phyloP scores from a whole-genome alignment of 2,329 filamentous ascomycete genomes.

The Cercospora zeae-maydis region DNA sequence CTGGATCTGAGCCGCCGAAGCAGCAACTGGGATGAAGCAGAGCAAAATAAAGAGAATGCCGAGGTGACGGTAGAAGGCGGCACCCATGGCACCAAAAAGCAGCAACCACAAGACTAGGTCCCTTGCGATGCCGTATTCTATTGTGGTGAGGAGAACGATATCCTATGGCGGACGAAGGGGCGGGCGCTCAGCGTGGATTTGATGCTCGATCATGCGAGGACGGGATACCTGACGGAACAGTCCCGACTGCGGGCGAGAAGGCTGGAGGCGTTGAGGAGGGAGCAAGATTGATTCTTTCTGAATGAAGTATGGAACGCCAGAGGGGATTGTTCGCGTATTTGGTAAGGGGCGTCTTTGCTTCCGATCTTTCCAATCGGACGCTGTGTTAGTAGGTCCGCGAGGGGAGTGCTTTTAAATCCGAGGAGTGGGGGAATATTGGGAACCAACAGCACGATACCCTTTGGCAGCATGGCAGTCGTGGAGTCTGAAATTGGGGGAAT shows the following conservation, averaged over 20 bases:
- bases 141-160: not conserved
- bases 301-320: not conserved
- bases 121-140: conserved; percentile 6
- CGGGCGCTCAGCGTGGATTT: conserved; percentile 3
- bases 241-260: not conserved
- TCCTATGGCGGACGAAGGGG: not conserved
- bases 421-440: not conserved
- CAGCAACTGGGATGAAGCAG: conserved; percentile 20
- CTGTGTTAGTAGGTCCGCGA: not conserved
- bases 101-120: conserved; percentile 13
- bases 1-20: conserved; percentile 20
- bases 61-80: not conserved
- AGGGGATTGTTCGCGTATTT: not conserved
- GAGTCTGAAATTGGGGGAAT: not conserved
- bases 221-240: conserved; percentile 1
- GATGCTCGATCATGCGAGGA: not conserved
- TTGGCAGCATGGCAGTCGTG: not conserved
- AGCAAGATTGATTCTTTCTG: not conserved
- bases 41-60: conserved; percentile 13
- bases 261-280: not conserved
- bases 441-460: not conserved
- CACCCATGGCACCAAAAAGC: conserved; percentile 3
- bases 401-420: not conserved
- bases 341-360: not conserved
- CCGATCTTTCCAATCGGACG: not conserved